Evolutionary conservation across 257 asterid species (phyloP).

Genomic region (Solanum peruvianum): DNA sequence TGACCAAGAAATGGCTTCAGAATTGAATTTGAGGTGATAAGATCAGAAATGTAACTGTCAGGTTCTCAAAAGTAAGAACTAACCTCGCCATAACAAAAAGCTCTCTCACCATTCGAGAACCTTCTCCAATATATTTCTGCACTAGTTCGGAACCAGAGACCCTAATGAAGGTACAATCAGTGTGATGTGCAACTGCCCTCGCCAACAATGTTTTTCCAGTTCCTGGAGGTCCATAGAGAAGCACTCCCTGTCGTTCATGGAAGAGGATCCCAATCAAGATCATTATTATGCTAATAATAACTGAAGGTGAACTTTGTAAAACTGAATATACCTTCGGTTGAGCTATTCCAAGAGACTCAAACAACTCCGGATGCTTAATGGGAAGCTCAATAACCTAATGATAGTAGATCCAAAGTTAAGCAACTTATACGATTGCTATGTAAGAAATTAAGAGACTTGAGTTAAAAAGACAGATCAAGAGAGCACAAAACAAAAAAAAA

Average conservation of each 20-base stretch:
- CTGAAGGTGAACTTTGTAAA: background rate
- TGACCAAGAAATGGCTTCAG: background rate
- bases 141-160: slow-evolving; percentile 68
- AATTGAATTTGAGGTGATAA: background rate
- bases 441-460: background rate
- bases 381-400: slow-evolving; percentile 64
- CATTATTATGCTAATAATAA: background rate
- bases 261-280: background rate
- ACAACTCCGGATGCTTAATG: slow-evolving; percentile 63
- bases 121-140: slow-evolving; percentile 73
- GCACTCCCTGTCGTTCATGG: slow-evolving; percentile 34
- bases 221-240: slow-evolving; percentile 71
- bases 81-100: slow-evolving; percentile 97
- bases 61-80: background rate
- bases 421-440: background rate
- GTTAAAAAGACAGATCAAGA: background rate
- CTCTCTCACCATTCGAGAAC: slow-evolving; percentile 93
- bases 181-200: slow-evolving; percentile 71
- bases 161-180: slow-evolving; percentile 63
- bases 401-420: background rate
- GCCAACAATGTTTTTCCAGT: slow-evolving; percentile 70
- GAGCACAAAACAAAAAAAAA: background rate
- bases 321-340: slow-evolving; percentile 56
- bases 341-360: slow-evolving; percentile 75
- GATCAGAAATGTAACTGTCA: background rate